Percentiles rank a stretch among this genome's conserved stretches.
phyloP scores from a whole-genome alignment of 2,329 filamentous ascomycete species.

The Aspergillus unguis region DNA sequence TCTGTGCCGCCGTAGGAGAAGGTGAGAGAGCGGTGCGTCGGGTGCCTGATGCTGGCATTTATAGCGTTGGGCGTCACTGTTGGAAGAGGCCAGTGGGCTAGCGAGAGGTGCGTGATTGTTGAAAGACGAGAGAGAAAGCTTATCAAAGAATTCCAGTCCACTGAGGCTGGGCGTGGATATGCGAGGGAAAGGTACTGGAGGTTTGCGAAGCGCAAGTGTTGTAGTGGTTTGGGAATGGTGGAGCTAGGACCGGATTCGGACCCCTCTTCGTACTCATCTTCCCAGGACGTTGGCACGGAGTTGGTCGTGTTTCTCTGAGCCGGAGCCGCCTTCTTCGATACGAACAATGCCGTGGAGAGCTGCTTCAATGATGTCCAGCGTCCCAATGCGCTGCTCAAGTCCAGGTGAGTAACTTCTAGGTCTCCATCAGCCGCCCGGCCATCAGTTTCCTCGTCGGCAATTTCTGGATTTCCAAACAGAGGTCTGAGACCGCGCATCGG shows the following conservation, averaged over 20 bases:
- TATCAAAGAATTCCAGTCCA: slow-evolving; percentile 56
- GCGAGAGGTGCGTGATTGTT: slow-evolving; percentile 60
- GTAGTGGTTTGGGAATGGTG: slow-evolving; percentile 22
- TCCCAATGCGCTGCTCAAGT: slow-evolving; percentile 52
- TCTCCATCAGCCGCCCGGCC: slow-evolving; percentile 26
- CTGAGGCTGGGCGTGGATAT: slow-evolving; percentile 41
- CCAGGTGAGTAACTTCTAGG: slow-evolving; percentile 49
- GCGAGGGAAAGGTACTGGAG: slow-evolving; percentile 59
- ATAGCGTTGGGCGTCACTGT: slow-evolving; percentile 54
- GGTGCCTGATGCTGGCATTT: slow-evolving; percentile 43
- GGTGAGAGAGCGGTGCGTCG: slow-evolving; percentile 38
- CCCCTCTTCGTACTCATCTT: slow-evolving; percentile 27
- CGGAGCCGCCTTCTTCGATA: slow-evolving; percentile 16
- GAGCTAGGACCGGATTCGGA: background rate
- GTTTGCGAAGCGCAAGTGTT: slow-evolving; percentile 45
- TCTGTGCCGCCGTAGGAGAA: slow-evolving; percentile 52
- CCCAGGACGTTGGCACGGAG: slow-evolving; percentile 40
- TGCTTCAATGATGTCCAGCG: slow-evolving; percentile 49
- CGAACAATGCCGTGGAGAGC: slow-evolving; percentile 44
- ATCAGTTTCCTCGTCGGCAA: slow-evolving; percentile 13
- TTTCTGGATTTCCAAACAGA: slow-evolving; percentile 40
- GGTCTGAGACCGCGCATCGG: slow-evolving; percentile 47
- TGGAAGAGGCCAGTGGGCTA: slow-evolving; percentile 61
- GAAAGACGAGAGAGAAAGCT: slow-evolving; percentile 51
- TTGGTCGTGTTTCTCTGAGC: slow-evolving; percentile 11